These are phyloP conservation scores for Colletotrichum sp. DNA, from an alignment of 2,329 filamentous ascomycete species.

Conservation along the genomic window DNA sequence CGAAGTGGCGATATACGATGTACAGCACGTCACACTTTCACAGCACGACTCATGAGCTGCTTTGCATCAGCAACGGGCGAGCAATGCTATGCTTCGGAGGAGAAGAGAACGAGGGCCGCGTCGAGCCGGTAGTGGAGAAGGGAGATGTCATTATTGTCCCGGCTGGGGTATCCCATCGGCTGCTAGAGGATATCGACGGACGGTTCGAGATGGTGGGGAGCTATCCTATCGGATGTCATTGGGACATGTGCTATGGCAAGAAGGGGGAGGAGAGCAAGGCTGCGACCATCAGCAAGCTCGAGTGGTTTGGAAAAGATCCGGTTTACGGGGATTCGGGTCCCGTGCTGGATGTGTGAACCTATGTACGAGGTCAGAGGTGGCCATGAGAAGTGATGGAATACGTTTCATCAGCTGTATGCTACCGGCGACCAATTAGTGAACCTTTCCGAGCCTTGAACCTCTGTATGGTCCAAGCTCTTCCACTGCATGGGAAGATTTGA, in stretches of 20 bases:
- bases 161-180: conserved; percentile 68
- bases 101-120: conserved; percentile 60
- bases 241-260: conserved; percentile 77
- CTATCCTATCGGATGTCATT: conserved; percentile 63
- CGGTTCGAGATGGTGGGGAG: conserved; percentile 71
- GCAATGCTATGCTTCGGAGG: conserved; percentile 72
- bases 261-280: conserved; percentile 59
- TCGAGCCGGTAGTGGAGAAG: conserved; percentile 59
- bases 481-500: neutral
- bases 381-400: neutral
- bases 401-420: neutral
- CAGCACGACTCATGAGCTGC: conserved; percentile 69
- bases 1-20: conserved; percentile 75
- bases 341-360: neutral
- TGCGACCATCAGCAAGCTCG: neutral
- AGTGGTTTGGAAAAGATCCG: conserved; percentile 24
- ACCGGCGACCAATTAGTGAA: neutral
- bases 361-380: neutral
- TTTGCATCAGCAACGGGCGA: conserved; percentile 62
- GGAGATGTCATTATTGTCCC: conserved; percentile 72
- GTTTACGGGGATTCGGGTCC: conserved; percentile 23
- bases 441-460: neutral
- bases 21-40: conserved; percentile 71
- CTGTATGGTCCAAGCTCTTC: neutral
- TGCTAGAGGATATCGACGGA: conserved; percentile 59